phyloP scores from a whole-genome alignment of 441 rosid species.

The Hypseocharis bilobata region DNA sequence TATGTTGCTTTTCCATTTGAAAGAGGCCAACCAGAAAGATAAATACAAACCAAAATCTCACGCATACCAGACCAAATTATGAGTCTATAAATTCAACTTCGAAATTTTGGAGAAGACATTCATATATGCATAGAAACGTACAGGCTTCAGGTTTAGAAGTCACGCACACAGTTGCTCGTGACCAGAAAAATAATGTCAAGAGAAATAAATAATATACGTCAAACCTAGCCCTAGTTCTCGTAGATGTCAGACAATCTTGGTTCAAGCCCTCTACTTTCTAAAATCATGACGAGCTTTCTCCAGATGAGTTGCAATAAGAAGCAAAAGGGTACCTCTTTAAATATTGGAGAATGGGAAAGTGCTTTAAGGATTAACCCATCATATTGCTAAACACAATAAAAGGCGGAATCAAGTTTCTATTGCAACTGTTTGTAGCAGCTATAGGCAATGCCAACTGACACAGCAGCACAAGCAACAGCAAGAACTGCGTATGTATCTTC shows the following conservation, averaged over 20 bases:
- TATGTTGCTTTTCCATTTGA: too few relatives aligned
- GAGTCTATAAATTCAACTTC: too few relatives aligned
- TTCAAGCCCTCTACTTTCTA: not conserved
- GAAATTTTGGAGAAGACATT: not conserved
- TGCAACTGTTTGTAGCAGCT: conserved; percentile 62
- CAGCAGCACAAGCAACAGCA: conserved; percentile 71
- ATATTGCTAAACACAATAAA: not conserved
- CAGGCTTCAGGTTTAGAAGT: too few relatives aligned
- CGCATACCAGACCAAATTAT: not conserved
- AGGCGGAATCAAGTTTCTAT: conserved; percentile 18
- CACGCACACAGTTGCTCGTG: too few relatives aligned
- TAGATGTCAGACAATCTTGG: not conserved
- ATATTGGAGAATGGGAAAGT: not conserved
- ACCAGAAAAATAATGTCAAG: too few relatives aligned
- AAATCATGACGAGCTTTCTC: not conserved
- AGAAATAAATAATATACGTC: not conserved
- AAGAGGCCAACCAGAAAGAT: not conserved
- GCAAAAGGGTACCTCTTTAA: too few relatives aligned
- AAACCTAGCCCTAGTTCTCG: not conserved
- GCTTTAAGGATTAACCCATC: not conserved
- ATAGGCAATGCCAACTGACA: conserved; percentile 68
- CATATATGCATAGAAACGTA: not conserved
- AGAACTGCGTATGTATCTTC: conserved; percentile 84
- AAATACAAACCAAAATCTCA: not conserved
- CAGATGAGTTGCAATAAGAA: not conserved